Base-by-base conservation (phyloP, 2,329 filamentous ascomycete species). In the Aspergillus sojae region DNA sequence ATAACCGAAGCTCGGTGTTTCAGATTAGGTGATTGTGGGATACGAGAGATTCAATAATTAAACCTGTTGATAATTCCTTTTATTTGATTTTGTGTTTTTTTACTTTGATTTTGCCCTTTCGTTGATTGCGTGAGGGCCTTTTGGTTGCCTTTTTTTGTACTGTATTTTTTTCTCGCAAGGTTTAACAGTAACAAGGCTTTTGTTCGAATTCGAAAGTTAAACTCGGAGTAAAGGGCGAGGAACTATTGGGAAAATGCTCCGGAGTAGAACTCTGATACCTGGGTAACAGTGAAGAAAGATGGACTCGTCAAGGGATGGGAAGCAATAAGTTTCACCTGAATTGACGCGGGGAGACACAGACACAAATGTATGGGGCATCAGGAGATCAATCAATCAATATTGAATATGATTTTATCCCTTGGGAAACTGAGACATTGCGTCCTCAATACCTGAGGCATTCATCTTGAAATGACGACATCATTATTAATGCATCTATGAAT, bases 1-100 rank as follows among this genome's bases (percentile, higher is more conserved):
- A 54, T 54, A 54, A 36, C 50, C 50, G 50, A 54, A 32, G 30
- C 30, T 54, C 50, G 50, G 50, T 54, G 50, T 54, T 54, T 54
- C 50, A 54, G 16, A 23, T 54, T 34, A 54, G 50, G 28, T 54
- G 16, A 14, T 21, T 36, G 28, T 34, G 32, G 28, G 50, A 34
- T 54, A 34, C 19, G 28, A 34, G 28, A 32, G 28, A 23, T 54
- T 54, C 32, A 54, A 32, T 54, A 36, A 34, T 36, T 21, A 54
- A 23, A 54, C 30, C 21, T 14, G 21, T 34, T 34, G 28, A 23
- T 21, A 12, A 54, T 23, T 36, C 11, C 7, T 32, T 21, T 34
- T n/a, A 5, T 34, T 34, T 30, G 10, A 19, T 34, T 34, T 21
- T 53, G 26, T 32, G 32, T 7, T 53, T n/a, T n/a, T 36, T 54